Percentiles rank a stretch among this genome's conserved stretches.
Conservation (phyloP, 2,329 filamentous ascomycete species). For the Diaporthe eres region DNA sequence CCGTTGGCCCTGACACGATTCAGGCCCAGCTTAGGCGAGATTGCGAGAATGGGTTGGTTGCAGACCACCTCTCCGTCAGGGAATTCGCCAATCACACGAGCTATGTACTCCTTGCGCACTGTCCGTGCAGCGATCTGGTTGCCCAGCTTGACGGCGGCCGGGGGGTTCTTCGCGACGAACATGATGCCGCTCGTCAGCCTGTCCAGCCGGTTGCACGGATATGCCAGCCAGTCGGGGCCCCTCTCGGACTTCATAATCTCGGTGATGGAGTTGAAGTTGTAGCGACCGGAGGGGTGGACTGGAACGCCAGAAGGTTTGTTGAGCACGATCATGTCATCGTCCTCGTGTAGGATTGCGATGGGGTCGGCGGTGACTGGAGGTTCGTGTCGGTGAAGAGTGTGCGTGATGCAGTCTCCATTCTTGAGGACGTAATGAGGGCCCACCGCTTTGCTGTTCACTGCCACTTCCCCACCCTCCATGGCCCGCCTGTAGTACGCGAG, state of each 20-base stretch:
- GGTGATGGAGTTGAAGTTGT: slow-evolving; percentile 94
- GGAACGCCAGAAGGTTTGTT: slow-evolving; percentile 97
- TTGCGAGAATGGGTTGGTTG: slow-evolving; percentile 92
- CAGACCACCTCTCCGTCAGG: slow-evolving; percentile 93
- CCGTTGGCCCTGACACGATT: slow-evolving; percentile 96
- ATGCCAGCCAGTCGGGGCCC: slow-evolving; percentile 66
- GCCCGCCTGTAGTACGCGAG: slow-evolving; percentile 89
- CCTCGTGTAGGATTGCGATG: slow-evolving; percentile 89
- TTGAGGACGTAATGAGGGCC: slow-evolving; percentile 79
- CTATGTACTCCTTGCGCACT: slow-evolving; percentile 95
- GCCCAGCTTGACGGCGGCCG: slow-evolving; percentile 83
- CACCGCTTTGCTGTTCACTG: slow-evolving; percentile 82
- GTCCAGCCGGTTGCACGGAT: slow-evolving; percentile 93
- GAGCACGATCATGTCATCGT: slow-evolving; percentile 94
- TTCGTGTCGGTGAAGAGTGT: slow-evolving; percentile 95
- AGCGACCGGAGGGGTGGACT: slow-evolving; percentile 94
- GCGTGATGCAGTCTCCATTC: slow-evolving; percentile 92
- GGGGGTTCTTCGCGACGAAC: slow-evolving; percentile 92
- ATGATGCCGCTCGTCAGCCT: slow-evolving; percentile 95
- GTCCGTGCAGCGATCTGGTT: slow-evolving; percentile 83
- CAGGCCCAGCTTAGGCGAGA: slow-evolving; percentile 93
- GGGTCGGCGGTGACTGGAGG: slow-evolving; percentile 88
- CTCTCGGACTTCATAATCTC: slow-evolving; percentile 92
- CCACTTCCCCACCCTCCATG: slow-evolving; percentile 84
- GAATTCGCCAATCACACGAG: slow-evolving; percentile 90